phyloP scores from a whole-genome alignment of 805 yeast species.

The Tetrapisispora fleetii region DNA sequence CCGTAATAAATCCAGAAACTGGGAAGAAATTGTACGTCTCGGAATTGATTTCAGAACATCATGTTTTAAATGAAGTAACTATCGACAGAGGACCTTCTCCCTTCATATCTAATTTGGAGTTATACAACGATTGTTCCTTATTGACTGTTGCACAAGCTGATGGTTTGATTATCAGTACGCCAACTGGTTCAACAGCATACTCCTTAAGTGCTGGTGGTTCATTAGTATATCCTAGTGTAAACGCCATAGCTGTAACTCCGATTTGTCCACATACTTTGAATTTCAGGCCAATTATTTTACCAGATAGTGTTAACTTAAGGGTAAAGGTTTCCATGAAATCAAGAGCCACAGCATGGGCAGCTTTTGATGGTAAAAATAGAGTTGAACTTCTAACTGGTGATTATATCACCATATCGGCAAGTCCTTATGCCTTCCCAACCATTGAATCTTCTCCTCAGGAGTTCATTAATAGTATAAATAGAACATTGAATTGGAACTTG shows the following conservation, averaged over 20 bases:
- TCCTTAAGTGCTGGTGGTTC: slow-evolving; percentile 94
- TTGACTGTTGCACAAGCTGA: slow-evolving; percentile 90
- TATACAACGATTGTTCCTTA: slow-evolving; percentile 78
- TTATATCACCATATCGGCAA: slow-evolving; percentile 74
- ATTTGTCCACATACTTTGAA: slow-evolving; percentile 93
- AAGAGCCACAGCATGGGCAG: slow-evolving; percentile 90
- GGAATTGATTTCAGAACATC: slow-evolving; percentile 45
- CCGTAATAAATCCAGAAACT: slow-evolving; percentile 33
- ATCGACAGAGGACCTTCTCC: slow-evolving; percentile 94
- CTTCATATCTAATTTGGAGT: slow-evolving; percentile 77
- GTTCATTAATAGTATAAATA: slow-evolving; percentile 72
- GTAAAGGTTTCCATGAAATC: slow-evolving; percentile 76
- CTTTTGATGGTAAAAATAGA: slow-evolving; percentile 88
- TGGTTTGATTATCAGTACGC: slow-evolving; percentile 86
- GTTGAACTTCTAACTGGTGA: slow-evolving; percentile 77
- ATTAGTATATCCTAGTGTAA: slow-evolving; percentile 85
- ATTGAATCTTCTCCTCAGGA: slow-evolving; percentile 66
- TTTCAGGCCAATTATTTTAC: slow-evolving; percentile 83
- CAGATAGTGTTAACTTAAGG: slow-evolving; percentile 82
- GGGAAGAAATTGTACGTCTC: slow-evolving; percentile 32
- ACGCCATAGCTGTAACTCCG: slow-evolving; percentile 88
- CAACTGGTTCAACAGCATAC: slow-evolving; percentile 95
- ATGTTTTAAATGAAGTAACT: slow-evolving; percentile 81
- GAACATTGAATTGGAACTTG: slow-evolving; percentile 88
- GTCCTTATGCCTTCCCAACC: slow-evolving; percentile 90